Conservation (phyloP, 176 grass and related monocot genomes). For the Eremochloa ophiuroides region DNA sequence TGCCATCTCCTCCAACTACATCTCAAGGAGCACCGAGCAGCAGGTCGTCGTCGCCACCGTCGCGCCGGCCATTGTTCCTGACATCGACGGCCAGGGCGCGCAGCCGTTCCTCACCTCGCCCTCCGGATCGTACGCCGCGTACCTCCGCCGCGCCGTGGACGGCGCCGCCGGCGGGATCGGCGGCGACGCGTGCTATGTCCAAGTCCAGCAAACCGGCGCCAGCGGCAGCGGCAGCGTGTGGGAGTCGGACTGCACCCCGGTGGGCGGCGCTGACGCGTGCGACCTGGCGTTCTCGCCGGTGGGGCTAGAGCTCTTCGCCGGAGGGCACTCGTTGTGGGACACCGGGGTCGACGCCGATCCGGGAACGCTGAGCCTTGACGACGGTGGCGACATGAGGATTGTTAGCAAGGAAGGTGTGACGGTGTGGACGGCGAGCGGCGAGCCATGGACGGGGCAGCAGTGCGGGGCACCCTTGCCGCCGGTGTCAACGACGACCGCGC, state of each 20-base stretch:
- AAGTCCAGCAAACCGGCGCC: conserved; percentile 18
- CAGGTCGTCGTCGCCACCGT: conserved; percentile 47
- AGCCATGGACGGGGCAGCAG: conserved; percentile 38
- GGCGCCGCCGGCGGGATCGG: not conserved
- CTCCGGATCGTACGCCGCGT: conserved; percentile 38
- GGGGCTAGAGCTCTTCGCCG: conserved; percentile 57
- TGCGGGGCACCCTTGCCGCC: conserved; percentile 38
- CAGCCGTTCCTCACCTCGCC: conserved; percentile 45
- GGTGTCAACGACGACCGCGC: not conserved
- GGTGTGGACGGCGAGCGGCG: conserved; percentile 40
- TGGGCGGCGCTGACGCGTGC: conserved; percentile 38
- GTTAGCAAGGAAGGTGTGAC: conserved; percentile 29
- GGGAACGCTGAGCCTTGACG: conserved; percentile 32
- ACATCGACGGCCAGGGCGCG: conserved; percentile 25
- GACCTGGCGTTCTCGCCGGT: conserved; percentile 42
- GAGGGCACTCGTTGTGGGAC: conserved; percentile 49
- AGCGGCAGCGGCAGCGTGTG: conserved; percentile 24
- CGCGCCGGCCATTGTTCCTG: conserved; percentile 1
- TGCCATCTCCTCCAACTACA: conserved; percentile 28
- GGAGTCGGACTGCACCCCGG: conserved; percentile 50
- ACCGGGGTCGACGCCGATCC: conserved; percentile 36
- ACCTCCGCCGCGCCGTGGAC: conserved; percentile 33
- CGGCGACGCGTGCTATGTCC: conserved; percentile 41
- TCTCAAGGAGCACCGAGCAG: conserved; percentile 36
- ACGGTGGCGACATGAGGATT: conserved; percentile 44